Base-by-base conservation (phyloP, 176 grass and related monocot genomes). In the Rhynchospora tenuis region DNA sequence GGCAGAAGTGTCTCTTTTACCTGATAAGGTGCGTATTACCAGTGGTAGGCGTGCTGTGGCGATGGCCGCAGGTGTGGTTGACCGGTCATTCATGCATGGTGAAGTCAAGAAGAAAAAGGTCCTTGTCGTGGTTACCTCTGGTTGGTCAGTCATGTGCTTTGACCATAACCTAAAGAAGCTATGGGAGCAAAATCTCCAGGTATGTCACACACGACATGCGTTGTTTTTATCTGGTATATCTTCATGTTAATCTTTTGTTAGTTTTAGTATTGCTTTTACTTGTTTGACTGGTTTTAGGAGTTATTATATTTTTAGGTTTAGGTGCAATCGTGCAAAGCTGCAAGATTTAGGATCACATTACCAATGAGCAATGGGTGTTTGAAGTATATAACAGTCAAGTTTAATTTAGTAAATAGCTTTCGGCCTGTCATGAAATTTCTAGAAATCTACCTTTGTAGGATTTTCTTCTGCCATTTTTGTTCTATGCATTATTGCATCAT, bases 91-190 rank as follows among this genome's bases (percentile, higher is more conserved):
- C 60, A 83, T 51, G 50, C 79, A 88, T 10, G 89, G 73, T 28
- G 80, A 82, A 27, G 52, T 88, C 3, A 82, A 64, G 81, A 90
- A 31, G 63, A 93, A 98, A 86, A 88, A 95, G 86, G 80, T 98
- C 68, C 85, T 98, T 73, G 92, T 98, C 84, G 91, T 98, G 38
- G 95, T 98, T 79, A 98, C 95, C 23, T 98, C 92, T 3, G 92
- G 95, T 0, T 98, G 95, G 95, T 88, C 86, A 50, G 89, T 98
- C 73, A 98, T 98, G 92, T 98, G 92, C 85, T 98, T 98, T 79
- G 92, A 98, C 79, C 95, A 98, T 90, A 98, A 98, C 84, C 92
- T 98, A 54, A 98, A 95, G 4, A 98, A 95, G 74, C 87, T 98
- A 4, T 98, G 95, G 95, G 95, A 98, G 82, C 85, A 81, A 19